A percentile compares a stretch with the other conserved stretches of the same genome.
Evolutionary conservation across 768 basidiomycete genomes (phyloP).

Genomic region (Macrolepiota dolichaula): DNA sequence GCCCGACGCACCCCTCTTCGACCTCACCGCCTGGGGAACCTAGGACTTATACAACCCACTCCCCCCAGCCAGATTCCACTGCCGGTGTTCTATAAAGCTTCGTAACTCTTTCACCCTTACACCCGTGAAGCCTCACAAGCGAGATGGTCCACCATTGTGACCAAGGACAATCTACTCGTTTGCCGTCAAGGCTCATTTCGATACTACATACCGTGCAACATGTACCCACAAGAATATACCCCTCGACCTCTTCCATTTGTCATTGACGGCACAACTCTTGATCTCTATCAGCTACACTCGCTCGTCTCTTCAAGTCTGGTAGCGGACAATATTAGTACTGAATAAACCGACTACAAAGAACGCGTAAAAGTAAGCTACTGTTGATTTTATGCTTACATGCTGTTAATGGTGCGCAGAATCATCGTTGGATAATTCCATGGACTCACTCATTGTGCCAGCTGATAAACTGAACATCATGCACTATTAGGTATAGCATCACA

Average conservation of each 20-base stretch:
- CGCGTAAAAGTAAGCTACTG: slow-evolving; percentile 7
- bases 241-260: slow-evolving; percentile 5
- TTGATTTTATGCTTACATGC: background rate
- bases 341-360: background rate
- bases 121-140: too few relatives aligned
- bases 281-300: slow-evolving; percentile 5
- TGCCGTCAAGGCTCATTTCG: slow-evolving; percentile 9
- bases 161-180: slow-evolving; percentile 11
- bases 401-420: background rate
- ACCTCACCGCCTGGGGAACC: too few relatives aligned
- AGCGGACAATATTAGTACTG: slow-evolving; percentile 1
- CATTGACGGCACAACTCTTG: background rate
- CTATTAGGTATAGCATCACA: slow-evolving; percentile 10
- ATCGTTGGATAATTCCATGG: slow-evolving; percentile 7
- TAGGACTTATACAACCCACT: too few relatives aligned
- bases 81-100: too few relatives aligned
- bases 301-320: slow-evolving; percentile 7
- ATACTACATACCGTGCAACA: slow-evolving; percentile 5
- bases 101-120: too few relatives aligned
- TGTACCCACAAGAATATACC: slow-evolving; percentile 8
- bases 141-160: slow-evolving; percentile 7
- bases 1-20: too few relatives aligned
- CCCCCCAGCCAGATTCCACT: too few relatives aligned
- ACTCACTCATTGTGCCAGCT: slow-evolving; percentile 10
- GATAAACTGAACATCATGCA: slow-evolving; percentile 12